phyloP scores from a whole-genome alignment of 805 yeast species.

The Zygosaccharomyces kombuchaensis region DNA sequence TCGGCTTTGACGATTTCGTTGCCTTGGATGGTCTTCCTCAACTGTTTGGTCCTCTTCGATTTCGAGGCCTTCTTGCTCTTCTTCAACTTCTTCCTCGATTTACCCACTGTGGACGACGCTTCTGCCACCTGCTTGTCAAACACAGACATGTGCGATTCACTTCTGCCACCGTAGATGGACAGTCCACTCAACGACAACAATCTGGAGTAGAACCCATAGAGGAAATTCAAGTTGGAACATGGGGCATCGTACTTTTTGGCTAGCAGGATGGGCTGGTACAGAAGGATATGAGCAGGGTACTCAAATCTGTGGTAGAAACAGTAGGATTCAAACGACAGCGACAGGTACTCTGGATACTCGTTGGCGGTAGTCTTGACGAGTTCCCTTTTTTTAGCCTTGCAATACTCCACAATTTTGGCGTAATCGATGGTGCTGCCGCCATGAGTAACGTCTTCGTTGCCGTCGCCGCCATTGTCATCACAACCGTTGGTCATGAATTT shows the following conservation, averaged over 20 bases:
- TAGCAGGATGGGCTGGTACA: slow-evolving; percentile 28
- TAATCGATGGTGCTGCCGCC: slow-evolving; percentile 15
- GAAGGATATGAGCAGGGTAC: slow-evolving; percentile 32
- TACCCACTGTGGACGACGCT: slow-evolving; percentile 3
- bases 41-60: neutral
- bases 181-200: slow-evolving; percentile 29
- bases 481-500: slow-evolving; percentile 6
- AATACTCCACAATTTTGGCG: slow-evolving; percentile 17
- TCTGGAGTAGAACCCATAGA: slow-evolving; percentile 31
- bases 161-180: slow-evolving; percentile 26
- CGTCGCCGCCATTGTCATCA: neutral
- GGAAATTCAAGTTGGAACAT: slow-evolving; percentile 28
- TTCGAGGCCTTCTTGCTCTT: neutral
- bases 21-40: neutral
- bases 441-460: neutral
- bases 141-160: slow-evolving; percentile 14
- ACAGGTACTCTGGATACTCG: slow-evolving; percentile 34
- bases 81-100: neutral
- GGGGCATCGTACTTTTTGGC: slow-evolving; percentile 22
- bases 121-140: slow-evolving; percentile 8
- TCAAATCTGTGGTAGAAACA: slow-evolving; percentile 34
- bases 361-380: slow-evolving; percentile 24
- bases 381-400: slow-evolving; percentile 23
- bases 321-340: slow-evolving; percentile 35
- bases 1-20: neutral